These are phyloP conservation scores for Ophiostoma australiae DNA, from an alignment of 2,329 filamentous ascomycete genomes.

Conservation along the genomic window DNA sequence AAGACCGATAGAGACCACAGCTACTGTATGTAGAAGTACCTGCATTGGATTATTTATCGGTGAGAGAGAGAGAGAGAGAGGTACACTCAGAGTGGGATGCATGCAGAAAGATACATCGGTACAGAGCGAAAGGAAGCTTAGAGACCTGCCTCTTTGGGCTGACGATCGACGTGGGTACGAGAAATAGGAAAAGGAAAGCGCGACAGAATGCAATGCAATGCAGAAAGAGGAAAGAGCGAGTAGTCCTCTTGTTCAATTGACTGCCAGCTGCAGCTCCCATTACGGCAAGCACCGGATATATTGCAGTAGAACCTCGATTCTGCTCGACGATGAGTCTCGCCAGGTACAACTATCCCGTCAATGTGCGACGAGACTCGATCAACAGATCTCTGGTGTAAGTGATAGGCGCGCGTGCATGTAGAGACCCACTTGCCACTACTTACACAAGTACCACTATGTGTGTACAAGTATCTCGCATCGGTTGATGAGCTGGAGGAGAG, in stretches of 20 bases:
- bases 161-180: conserved; percentile 9
- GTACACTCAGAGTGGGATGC: not conserved
- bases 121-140: not conserved
- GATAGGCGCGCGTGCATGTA: not conserved
- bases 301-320: not conserved
- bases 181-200: not conserved
- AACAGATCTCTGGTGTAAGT: conserved; percentile 9
- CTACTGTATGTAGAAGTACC: not conserved
- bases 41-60: not conserved
- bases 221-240: not conserved
- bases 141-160: conserved; percentile 7
- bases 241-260: not conserved
- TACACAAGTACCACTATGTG: no score
- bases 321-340: not conserved
- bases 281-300: not conserved
- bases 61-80: not conserved
- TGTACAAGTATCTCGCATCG: not conserved
- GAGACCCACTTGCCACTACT: not conserved
- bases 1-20: not conserved
- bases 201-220: no score
- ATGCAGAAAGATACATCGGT: not conserved
- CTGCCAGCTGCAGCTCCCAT: not conserved
- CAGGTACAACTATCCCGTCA: not conserved
- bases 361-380: not conserved
- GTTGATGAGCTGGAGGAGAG: no score